These are phyloP conservation scores for Myxozyma melibiosi DNA, from an alignment of 805 yeast genomes.

Conservation along the genomic window DNA sequence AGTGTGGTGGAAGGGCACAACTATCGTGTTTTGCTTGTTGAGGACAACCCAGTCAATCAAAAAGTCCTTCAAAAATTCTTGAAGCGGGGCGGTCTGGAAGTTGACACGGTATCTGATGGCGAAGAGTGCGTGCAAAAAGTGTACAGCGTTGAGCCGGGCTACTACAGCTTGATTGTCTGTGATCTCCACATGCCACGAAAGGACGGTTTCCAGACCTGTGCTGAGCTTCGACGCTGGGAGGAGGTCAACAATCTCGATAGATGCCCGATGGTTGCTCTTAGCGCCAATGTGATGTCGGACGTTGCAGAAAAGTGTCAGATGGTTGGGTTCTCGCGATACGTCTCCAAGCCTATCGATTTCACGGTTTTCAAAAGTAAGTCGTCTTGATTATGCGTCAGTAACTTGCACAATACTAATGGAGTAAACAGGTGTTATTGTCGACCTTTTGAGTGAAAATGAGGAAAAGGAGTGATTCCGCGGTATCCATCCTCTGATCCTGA, in stretches of 20 bases:
- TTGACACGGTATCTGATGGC: constrained; percentile 42
- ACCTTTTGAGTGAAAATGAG: background rate
- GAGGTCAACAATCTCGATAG: constrained; percentile 15
- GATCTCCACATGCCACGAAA: constrained; percentile 45
- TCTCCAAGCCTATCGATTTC: constrained; percentile 43
- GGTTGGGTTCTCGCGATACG: constrained; percentile 40
- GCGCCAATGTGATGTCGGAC: constrained; percentile 44
- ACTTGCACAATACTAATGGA: background rate
- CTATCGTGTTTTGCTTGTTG: constrained; percentile 70
- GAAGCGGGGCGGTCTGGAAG: constrained; percentile 38
- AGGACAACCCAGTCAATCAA: constrained; percentile 86
- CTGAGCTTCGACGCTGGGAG: constrained; percentile 42
- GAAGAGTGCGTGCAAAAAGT: constrained; percentile 38
- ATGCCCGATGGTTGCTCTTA: constrained; percentile 41
- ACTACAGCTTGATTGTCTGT: constrained; percentile 39
- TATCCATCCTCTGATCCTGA: background rate
- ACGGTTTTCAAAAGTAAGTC: constrained; percentile 35
- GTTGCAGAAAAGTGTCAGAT: constrained; percentile 38
- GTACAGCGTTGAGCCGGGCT: constrained; percentile 31
- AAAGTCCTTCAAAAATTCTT: constrained; percentile 66
- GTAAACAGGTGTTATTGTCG: constrained; percentile 18
- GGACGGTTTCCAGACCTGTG: constrained; percentile 42
- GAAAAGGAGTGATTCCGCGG: background rate
- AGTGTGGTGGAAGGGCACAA: constrained; percentile 18
- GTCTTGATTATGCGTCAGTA: background rate